A percentile compares a stretch with the other conserved stretches of the same genome.
These are phyloP conservation scores for Fusarium illudens DNA, from an alignment of 2,329 filamentous ascomycete genomes.

Conservation along the genomic window DNA sequence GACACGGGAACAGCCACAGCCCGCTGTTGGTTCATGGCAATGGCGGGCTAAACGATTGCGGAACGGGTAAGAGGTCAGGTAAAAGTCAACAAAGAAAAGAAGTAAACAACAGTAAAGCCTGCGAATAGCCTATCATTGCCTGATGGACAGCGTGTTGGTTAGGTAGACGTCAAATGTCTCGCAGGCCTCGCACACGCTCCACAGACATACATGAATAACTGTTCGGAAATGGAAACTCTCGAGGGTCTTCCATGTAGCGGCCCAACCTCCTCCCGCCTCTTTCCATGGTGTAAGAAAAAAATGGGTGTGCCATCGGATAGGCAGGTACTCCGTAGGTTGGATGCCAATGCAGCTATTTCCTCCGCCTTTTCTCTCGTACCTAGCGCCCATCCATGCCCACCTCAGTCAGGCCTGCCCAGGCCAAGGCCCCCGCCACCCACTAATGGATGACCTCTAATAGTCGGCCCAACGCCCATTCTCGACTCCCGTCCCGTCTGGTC, in stretches of 20 bases:
- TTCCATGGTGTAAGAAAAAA: background rate
- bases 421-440: conserved; percentile 36
- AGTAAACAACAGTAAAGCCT: background rate
- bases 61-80: background rate
- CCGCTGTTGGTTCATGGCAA: background rate
- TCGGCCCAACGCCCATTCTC: conserved; percentile 25
- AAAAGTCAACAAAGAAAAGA: background rate
- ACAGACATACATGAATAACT: conserved; percentile 1
- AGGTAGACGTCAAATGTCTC: conserved; percentile 8
- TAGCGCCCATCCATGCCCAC: background rate
- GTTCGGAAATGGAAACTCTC: background rate
- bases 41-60: background rate
- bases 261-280: conserved; percentile 1
- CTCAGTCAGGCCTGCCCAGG: no score
- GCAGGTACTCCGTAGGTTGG: no score
- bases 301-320: conserved; percentile 9
- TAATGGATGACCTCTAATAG: conserved; percentile 29
- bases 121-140: conserved; percentile 2
- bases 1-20: background rate
- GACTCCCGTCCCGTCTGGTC: no score
- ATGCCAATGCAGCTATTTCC: conserved; percentile 19
- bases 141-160: background rate
- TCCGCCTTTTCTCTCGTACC: conserved; percentile 11
- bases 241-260: conserved; percentile 3
- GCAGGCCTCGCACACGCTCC: background rate